These are phyloP conservation scores for Penicillium soppii DNA, from an alignment of 495 filamentous ascomycete genomes.

Conservation along the genomic window DNA sequence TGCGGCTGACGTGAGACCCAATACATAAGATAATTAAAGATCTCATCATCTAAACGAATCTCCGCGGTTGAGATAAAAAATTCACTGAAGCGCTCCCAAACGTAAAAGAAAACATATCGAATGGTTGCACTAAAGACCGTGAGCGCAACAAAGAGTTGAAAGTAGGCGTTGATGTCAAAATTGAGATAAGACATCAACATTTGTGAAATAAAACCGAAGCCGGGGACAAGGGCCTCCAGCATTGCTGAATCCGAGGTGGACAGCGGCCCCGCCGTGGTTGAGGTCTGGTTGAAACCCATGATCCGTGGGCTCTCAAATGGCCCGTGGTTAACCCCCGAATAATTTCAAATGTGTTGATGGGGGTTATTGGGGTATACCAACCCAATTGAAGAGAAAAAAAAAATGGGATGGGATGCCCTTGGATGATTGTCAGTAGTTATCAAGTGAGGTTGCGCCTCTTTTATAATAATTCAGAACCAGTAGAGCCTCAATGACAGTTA, in stretches of 20 bases:
- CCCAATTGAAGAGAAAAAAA: too few relatives aligned
- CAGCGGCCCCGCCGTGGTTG: slow-evolving; percentile 17
- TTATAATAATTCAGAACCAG: not conserved
- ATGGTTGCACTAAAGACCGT: slow-evolving; percentile 49
- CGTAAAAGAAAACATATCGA: slow-evolving; percentile 48
- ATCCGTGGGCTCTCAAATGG: not conserved
- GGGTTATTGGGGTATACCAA: too few relatives aligned
- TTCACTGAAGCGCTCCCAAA: slow-evolving; percentile 30
- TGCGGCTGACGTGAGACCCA: slow-evolving; percentile 65
- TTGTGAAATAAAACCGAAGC: slow-evolving; percentile 63
- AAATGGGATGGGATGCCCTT: too few relatives aligned
- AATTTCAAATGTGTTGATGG: too few relatives aligned
- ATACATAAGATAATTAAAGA: slow-evolving; percentile 67
- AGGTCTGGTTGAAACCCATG: slow-evolving; percentile 26
- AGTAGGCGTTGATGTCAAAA: slow-evolving; percentile 70
- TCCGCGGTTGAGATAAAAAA: slow-evolving; percentile 56
- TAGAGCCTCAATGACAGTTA: not conserved
- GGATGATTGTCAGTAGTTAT: too few relatives aligned
- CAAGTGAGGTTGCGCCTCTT: not conserved
- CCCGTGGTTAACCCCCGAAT: not conserved
- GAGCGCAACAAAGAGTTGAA: slow-evolving; percentile 57
- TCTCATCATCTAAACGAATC: slow-evolving; percentile 65
- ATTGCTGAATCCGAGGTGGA: slow-evolving; percentile 40
- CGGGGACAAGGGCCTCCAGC: slow-evolving; percentile 74
- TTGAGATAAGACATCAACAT: slow-evolving; percentile 59